Base-by-base conservation (phyloP, 2,329 filamentous ascomycete species). In the Cadophora sp. region DNA sequence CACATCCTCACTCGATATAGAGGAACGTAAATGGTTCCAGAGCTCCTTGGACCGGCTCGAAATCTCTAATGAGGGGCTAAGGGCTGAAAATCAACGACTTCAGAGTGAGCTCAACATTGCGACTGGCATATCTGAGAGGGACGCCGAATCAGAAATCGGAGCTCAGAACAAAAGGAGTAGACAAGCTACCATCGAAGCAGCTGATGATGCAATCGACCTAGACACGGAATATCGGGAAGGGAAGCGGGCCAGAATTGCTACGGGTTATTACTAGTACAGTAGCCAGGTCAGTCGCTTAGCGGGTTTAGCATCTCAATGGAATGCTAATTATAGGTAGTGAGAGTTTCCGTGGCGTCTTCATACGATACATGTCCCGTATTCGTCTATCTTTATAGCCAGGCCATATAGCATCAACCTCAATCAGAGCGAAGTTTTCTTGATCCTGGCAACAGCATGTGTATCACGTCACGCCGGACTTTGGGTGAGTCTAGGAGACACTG, bases 21-120 rank as follows among this genome's bases (percentile, higher is more conserved):
- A 55, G 26, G 51, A 55, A 55, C 51, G 26, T 19, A 55, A 55
- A 55, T 29, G 51, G 51, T 29, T 55, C 26, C 26, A 55, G 51
- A 55, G 26, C 26, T 29, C 24, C 12, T 55, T 55, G 24, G 51
- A 55, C 26, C 51, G 26, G 31, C 16, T 53, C n/a, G 22, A 53
- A 53, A 53, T 53, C 50, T 53, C 50, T 12, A 53, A 53, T 53
- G 22, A 53, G 50, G 24, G n/a, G 22, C 50, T 53, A 53, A 53
- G 6, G 22, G 22, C 50, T 53, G 22, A 53, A 53, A 53, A 53
- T 53, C 22, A 53, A 53, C 50, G 22, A 14, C 50, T 53, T 53
- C 50, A 27, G 50, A 27, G 22, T 27, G 22, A 27, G 50, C 50
- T 53, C n/a, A 50, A 50, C 48, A 24, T 5, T 50, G 48, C 48